These are phyloP conservation scores for Rhizophagus prolifer DNA, from an alignment of 192 early-diverging fungal species.

Conservation along the genomic window DNA sequence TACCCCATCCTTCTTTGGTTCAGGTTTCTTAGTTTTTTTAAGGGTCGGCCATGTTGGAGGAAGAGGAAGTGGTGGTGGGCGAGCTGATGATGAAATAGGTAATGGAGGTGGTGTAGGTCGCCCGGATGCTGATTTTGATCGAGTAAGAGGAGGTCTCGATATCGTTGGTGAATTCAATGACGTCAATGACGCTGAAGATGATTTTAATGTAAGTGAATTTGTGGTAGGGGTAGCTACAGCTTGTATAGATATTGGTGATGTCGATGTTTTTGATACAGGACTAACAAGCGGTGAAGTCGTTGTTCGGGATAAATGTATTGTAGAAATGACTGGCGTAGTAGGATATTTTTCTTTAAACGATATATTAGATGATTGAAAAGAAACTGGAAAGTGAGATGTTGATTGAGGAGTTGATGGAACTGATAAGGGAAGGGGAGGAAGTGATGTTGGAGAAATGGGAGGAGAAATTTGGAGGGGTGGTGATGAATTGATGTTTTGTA, in stretches of 20 bases:
- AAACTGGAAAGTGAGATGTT: background rate
- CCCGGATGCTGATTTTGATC: background rate
- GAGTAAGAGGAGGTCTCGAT: background rate
- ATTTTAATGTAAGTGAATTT: background rate
- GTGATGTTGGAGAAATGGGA: slow-evolving; percentile 2
- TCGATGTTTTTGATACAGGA: background rate
- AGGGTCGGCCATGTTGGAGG: slow-evolving; percentile 3
- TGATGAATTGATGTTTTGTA: background rate
- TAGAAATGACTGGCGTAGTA: background rate
- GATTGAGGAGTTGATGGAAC: background rate
- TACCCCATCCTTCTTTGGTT: background rate
- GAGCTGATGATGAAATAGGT: background rate
- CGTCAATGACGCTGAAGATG: background rate
- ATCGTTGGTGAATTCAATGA: background rate
- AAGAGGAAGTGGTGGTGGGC: slow-evolving; percentile 25
- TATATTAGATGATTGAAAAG: background rate
- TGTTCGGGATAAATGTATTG: background rate
- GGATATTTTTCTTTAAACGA: background rate
- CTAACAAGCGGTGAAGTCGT: background rate
- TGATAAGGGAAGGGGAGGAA: background rate
- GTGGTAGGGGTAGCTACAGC: background rate
- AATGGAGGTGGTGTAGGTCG: background rate
- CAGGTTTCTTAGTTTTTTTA: slow-evolving; percentile 6
- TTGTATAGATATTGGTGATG: background rate
- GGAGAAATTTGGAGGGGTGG: background rate